Base-by-base conservation (phyloP, 1,284 basidiomycete genomes). In the Sphaerobolus stellatus region DNA sequence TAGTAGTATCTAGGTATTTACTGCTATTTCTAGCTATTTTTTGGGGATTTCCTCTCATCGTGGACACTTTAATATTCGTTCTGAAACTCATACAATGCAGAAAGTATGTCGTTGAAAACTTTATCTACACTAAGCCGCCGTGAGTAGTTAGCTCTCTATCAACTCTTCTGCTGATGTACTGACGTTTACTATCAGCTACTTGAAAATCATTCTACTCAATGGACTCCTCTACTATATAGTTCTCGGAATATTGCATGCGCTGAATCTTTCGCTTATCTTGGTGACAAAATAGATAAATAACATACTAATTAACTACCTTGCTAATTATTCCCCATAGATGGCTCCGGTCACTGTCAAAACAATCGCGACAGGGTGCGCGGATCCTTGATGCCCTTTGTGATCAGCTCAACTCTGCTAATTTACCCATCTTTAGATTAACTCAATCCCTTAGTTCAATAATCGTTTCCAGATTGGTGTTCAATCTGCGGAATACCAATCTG, bases 391-490 rank as follows among this genome's bases (percentile, higher is more conserved):
- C 43, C 20, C 45, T 24, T 29, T 6, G 25, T 28, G 20, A 14
- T 14, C 18, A 8, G 29, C 33, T 34, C 18, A 16, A 11, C 20
- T 28, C 45, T n/a, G 20, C 24, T 27, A 24, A 27, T 14, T 27
- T 14, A 5, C 4, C 11, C 18, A 34, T 2, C 4, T 4, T 27
- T 27, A 48, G 45, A 13, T 28, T 48, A 14, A 28, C 24, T 16
- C 45, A 48, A 31, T 7, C 45, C 13, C 29, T 48, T 8, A 48
- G 24, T 3, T 27, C 45, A 4, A 48, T 27, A 7, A 20, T 48
- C 14, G 25, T 48, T 29, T 48, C 45, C 25, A 27, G 45, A 27
- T 14, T 48, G 7, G 45, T 48, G 16, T 48, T 48, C 24, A 48
- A 27, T 29, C 45, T 48, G 24, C 18, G 45, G 18, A 48, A 48